Base-by-base conservation (phyloP, 768 basidiomycete genomes). In the Rickenella mellea region DNA sequence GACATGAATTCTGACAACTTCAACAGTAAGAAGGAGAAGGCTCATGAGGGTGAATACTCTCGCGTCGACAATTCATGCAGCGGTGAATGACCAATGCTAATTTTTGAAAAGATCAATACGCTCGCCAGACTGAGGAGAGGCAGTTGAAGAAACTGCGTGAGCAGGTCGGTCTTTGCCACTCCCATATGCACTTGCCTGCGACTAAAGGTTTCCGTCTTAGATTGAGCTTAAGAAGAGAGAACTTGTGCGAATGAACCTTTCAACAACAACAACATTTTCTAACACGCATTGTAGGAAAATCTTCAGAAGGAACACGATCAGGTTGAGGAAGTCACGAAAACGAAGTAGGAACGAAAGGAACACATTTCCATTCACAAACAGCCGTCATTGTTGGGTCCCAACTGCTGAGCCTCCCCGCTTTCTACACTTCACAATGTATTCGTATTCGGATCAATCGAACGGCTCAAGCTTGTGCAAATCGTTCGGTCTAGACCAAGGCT, bases 11-110 rank as follows among this genome's bases (percentile, higher is more conserved):
- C 8, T 27, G 26, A 17, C 24, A 24, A 42, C 46, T 30, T 58
- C n/a, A n/a, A 27, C 57, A 86, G 83, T 53, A 76, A 76, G 61
- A 84, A 75, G 60, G 83, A 85, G 59, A 78, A 72, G 55, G 83
- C 82, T 15, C 73, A 82, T 40, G 83, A 86, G 63, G 69, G 74
- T 68, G 45, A 26, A 52, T 19, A 44, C 56, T 60, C 59, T 44
- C 9, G 11, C n/a, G 12, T 6, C 19, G n/a, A 20, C 12, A 40
- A 25, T 17, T 9, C 5, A n/a, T 12, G 4, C 5, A 30, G 17
- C 25, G 6, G 6, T 35, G 40, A 26, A n/a, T 52, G 12, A 51
- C 46, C 14, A 49, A 44, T 35, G 25, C 24, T 24, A 21, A 15
- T 1, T 32, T 15, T 40, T 17, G 36, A 27, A 27, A 49, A 86